phyloP scores from a whole-genome alignment of 1,139 yeast species.

The Geotrichum carabidarum region DNA sequence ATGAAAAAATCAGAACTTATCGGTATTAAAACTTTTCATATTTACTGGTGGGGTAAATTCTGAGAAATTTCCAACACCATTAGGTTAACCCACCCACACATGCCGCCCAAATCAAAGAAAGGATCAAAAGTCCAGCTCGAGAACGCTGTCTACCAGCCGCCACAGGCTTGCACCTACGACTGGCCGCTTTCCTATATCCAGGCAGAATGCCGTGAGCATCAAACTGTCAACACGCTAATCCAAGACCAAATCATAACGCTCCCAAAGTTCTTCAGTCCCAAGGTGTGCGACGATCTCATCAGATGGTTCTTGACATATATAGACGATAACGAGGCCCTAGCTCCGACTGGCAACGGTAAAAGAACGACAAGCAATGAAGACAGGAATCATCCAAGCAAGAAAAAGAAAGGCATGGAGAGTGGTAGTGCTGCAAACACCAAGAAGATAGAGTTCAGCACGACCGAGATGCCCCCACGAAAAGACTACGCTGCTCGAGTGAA shows the following conservation, averaged over 20 bases:
- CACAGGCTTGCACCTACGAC: slow-evolving; percentile 12
- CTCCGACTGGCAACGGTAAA: slow-evolving; percentile 35
- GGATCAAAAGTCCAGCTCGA: slow-evolving; percentile 5
- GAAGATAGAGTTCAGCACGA: slow-evolving; percentile 20
- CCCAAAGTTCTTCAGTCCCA: slow-evolving; percentile 43
- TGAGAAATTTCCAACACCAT: background rate
- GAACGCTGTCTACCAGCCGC: background rate
- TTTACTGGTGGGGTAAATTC: slow-evolving; percentile 17
- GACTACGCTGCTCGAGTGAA: slow-evolving; percentile 58
- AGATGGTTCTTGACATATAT: slow-evolving; percentile 34
- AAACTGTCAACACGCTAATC: slow-evolving; percentile 18
- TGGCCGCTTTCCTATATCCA: slow-evolving; percentile 25
- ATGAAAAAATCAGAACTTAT: too few relatives aligned
- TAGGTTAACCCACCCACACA: background rate
- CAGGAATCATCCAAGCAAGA: background rate
- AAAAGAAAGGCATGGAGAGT: background rate
- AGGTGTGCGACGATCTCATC: slow-evolving; percentile 46
- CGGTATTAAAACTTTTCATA: background rate
- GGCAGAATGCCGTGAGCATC: slow-evolving; percentile 18
- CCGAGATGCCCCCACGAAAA: slow-evolving; percentile 30
- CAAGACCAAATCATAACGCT: slow-evolving; percentile 46
- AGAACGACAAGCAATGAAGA: slow-evolving; percentile 46
- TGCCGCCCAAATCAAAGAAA: slow-evolving; percentile 7
- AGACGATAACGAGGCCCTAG: slow-evolving; percentile 29
- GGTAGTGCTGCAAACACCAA: background rate